Base-by-base conservation (phyloP, 345 rosid genomes). In the Iberis pinnata region DNA sequence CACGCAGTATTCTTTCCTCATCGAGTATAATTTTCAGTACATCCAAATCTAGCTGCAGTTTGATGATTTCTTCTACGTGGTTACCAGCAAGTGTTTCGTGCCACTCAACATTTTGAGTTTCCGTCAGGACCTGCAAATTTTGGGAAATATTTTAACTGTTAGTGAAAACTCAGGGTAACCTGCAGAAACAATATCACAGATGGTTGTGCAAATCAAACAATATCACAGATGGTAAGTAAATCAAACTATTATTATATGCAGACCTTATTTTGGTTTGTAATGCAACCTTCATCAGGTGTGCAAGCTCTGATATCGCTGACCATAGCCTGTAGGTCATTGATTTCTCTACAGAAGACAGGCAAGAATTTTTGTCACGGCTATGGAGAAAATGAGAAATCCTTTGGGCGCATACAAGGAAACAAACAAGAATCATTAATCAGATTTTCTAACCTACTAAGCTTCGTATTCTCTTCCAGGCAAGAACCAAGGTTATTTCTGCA, bases 31-130 rank as follows among this genome's bases (percentile, higher is more conserved):
- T 76, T 73, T 83, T 87, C 17, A 80, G 42, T 58, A 90, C 77
- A 73, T 90, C 98, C 64, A 79, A 66, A 78, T 90, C 96, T 53
- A 90, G 76, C 74, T 84, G 96, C 67, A 87, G 71, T 73, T 82
- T 71, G 76, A 87, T 70, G 66, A 81, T 64, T 68, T 79, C 81
- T 69, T 82, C 96, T 4, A 49, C 76, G 53, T 70, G 58, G 45
- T 76, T 71, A 62, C 55, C 55, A 48, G 60, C 35, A 64, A 64
- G 57, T 43, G 57, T 60, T 59, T 50, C 61, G 8, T 58, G 55
- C 22, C 26, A 36, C 40, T 42, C 43, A 57, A 64, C 63, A 60
- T 52, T 59, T 26, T 52, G 73, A 66, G 44, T 47, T 54, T 42
- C 70, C 24, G 44, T n/a, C 12, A 46, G 35, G 44, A 55, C 78